Percentiles rank a stretch among this genome's conserved stretches.
These are phyloP conservation scores for Suillus placidus DNA, from an alignment of 768 basidiomycete genomes.

Conservation along the genomic window DNA sequence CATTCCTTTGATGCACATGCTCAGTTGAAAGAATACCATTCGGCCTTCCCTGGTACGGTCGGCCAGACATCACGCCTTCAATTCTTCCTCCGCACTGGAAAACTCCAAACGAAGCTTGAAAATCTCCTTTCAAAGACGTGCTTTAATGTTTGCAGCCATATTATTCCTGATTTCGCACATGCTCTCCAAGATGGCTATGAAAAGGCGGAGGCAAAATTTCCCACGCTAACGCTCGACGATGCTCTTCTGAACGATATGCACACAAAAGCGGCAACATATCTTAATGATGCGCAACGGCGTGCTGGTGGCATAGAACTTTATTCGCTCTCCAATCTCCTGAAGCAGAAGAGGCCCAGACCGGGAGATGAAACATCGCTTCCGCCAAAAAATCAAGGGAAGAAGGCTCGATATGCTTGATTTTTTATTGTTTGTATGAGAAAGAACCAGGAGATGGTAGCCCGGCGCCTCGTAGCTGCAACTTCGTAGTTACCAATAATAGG, in stretches of 20 bases:
- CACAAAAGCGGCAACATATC: constrained; percentile 1
- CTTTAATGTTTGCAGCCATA: not conserved
- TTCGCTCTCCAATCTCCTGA: not conserved
- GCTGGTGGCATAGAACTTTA: not conserved
- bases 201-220: not conserved
- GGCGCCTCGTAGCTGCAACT: not conserved
- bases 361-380: not conserved
- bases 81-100: not conserved
- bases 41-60: constrained; percentile 8
- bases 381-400: not conserved
- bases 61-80: not conserved
- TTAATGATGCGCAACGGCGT: not conserved
- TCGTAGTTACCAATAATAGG: not conserved
- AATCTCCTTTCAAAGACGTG: not conserved
- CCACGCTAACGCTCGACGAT: not conserved
- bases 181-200: not conserved
- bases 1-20: not conserved
- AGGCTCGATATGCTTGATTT: not conserved
- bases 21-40: not conserved
- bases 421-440: not conserved
- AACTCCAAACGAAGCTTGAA: not conserved
- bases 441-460: not conserved
- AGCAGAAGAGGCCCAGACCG: not conserved
- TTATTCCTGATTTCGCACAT: not conserved
- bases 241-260: not conserved